These are phyloP conservation scores for Sporisorium scitamineum DNA, from an alignment of 1,284 basidiomycete genomes.

Conservation along the genomic window DNA sequence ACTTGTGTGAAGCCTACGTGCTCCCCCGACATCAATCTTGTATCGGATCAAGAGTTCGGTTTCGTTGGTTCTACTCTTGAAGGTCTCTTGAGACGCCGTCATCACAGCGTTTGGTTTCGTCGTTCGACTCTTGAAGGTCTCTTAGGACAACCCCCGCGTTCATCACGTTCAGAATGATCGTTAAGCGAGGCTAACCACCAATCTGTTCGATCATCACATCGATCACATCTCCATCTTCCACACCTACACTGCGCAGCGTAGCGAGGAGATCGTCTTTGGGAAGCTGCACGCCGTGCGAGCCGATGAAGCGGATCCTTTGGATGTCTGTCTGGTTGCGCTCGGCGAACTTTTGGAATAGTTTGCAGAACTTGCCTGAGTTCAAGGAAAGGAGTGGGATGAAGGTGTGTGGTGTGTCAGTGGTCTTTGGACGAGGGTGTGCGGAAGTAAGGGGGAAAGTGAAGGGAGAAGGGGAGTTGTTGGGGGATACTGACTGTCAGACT, in stretches of 20 bases:
- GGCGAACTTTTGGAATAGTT: slow-evolving; percentile 13
- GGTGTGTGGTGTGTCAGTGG: background rate
- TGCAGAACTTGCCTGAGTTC: slow-evolving; percentile 17
- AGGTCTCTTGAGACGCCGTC: no score
- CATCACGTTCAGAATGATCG: background rate
- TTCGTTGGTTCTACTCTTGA: no score
- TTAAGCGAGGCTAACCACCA: no score
- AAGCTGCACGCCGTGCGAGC: slow-evolving; percentile 3
- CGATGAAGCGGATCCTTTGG: slow-evolving; percentile 21
- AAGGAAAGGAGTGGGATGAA: background rate
- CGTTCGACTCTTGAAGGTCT: no score
- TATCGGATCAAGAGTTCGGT: no score
- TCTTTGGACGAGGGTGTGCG: background rate
- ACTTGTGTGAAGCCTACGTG: no score
- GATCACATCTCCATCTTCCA: slow-evolving; percentile 35
- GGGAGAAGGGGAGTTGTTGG: background rate
- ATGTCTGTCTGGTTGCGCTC: background rate
- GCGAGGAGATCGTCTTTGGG: background rate
- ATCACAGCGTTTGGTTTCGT: no score
- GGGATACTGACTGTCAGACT: slow-evolving; percentile 18
- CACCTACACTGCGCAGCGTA: background rate
- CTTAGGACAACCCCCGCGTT: no score
- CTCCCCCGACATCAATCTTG: no score
- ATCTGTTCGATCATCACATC: slow-evolving; percentile 40
- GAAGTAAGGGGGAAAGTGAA: background rate